A percentile compares a stretch with the other conserved stretches of the same genome.
phyloP scores from a whole-genome alignment of 1,284 basidiomycete genomes.

The Ceratobasidium sp. region DNA sequence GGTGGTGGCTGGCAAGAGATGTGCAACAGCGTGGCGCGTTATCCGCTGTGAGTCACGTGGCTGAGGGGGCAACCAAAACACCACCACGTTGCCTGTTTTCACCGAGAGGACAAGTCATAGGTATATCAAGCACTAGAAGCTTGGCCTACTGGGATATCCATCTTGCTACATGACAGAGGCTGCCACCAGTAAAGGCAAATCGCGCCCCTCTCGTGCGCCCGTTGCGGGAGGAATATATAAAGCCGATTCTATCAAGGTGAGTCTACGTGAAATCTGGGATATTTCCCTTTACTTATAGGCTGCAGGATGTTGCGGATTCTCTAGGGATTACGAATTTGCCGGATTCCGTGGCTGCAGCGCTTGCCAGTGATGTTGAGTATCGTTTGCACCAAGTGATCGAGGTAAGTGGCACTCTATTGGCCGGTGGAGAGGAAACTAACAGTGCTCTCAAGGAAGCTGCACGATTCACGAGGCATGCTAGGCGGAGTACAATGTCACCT shows the following conservation, averaged over 20 bases:
- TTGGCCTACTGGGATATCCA: not conserved
- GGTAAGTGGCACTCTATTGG: slow-evolving; percentile 60
- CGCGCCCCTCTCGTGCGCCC: slow-evolving; percentile 30
- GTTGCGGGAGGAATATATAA: slow-evolving; percentile 35
- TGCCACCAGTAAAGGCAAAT: slow-evolving; percentile 29
- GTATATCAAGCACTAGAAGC: not conserved
- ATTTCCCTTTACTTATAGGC: not conserved
- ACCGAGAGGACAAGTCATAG: not conserved
- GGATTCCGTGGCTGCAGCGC: slow-evolving; percentile 82
- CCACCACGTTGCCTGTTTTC: not conserved
- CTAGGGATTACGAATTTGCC: slow-evolving; percentile 84
- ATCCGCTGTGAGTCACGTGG: not conserved
- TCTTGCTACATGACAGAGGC: slow-evolving; percentile 23
- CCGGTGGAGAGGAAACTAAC: too few relatives aligned
- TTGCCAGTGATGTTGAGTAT: slow-evolving; percentile 98
- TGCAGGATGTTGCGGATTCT: slow-evolving; percentile 91
- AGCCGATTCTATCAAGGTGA: slow-evolving; percentile 37
- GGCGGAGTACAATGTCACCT: slow-evolving; percentile 87
- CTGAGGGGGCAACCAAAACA: not conserved
- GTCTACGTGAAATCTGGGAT: not conserved
- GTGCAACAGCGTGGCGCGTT: not conserved
- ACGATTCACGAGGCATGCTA: slow-evolving; percentile 95
- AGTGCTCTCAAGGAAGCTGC: slow-evolving; percentile 79
- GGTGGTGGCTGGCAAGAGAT: slow-evolving; percentile 6
- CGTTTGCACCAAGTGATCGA: slow-evolving; percentile 93